Evolutionary conservation across 2,329 filamentous ascomycete species (phyloP).

Genomic region (Thielaviopsis euricoi): DNA sequence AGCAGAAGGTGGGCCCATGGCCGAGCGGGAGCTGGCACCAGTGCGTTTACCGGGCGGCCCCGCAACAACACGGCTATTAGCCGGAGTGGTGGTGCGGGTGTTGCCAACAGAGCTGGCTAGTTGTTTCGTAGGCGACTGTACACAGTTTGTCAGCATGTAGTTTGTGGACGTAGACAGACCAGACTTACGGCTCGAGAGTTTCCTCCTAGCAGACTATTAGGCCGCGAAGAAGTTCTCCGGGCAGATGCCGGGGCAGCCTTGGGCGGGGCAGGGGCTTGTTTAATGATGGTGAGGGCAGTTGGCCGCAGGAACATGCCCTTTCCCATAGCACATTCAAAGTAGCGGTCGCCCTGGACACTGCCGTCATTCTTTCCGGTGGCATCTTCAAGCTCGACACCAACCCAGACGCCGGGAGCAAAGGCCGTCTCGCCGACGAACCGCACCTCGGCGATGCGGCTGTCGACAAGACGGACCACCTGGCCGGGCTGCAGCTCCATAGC

Average conservation of each 20-base stretch:
- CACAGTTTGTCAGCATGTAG: slow-evolving; percentile 22
- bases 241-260: slow-evolving; percentile 21
- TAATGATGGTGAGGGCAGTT: slow-evolving; percentile 44
- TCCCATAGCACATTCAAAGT: slow-evolving; percentile 70
- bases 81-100: slow-evolving; percentile 49
- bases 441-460: slow-evolving; percentile 61
- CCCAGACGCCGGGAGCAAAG: slow-evolving; percentile 69
- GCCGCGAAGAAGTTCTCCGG: slow-evolving; percentile 25
- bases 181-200: slow-evolving; percentile 13
- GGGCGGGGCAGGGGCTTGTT: slow-evolving; percentile 27
- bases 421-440: slow-evolving; percentile 66
- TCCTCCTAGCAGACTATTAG: slow-evolving; percentile 27
- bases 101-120: slow-evolving; percentile 29
- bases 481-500: slow-evolving; percentile 26
- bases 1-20: slow-evolving; percentile 49
- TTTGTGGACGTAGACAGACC: neutral
- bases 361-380: slow-evolving; percentile 86
- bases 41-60: slow-evolving; percentile 14
- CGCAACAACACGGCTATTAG: slow-evolving; percentile 26
- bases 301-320: slow-evolving; percentile 74
- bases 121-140: slow-evolving; percentile 67
- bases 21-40: slow-evolving; percentile 37
- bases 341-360: slow-evolving; percentile 69
- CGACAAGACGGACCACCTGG: slow-evolving; percentile 57
- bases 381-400: slow-evolving; percentile 76